Conservation (phyloP, 306 rosid species). For the Cucumis cinereus region DNA sequence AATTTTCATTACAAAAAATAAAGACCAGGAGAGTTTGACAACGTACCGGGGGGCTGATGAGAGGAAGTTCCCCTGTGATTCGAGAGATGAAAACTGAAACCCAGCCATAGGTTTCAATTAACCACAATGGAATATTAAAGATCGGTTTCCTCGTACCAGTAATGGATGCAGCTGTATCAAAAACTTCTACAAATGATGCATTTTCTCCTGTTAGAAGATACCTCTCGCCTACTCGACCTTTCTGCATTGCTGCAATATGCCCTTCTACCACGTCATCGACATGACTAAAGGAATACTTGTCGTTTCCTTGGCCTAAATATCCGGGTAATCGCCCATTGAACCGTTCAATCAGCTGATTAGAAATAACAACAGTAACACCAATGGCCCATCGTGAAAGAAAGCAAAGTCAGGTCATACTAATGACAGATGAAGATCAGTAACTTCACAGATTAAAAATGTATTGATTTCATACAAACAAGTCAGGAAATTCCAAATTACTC, state of each 20-base stretch:
- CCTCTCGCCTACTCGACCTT: constrained; percentile 56
- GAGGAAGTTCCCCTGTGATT: constrained; percentile 59
- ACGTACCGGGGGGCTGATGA: constrained; percentile 84
- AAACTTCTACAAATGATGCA: constrained; percentile 60
- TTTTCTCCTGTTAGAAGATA: constrained; percentile 83
- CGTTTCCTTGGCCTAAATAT: constrained; percentile 60
- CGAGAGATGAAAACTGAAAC: constrained; percentile 39
- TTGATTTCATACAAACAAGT: background rate
- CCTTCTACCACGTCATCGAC: constrained; percentile 82
- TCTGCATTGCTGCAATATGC: constrained; percentile 58
- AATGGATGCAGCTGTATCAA: constrained; percentile 57
- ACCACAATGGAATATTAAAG: constrained; percentile 54
- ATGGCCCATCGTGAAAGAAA: background rate
- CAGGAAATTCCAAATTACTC: background rate
- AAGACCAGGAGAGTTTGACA: constrained; percentile 6
- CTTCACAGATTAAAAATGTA: background rate
- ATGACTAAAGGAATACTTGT: constrained; percentile 63
- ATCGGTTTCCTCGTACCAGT: constrained; percentile 49
- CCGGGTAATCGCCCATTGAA: constrained; percentile 82
- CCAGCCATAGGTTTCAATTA: constrained; percentile 68
- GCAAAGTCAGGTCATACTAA: background rate
- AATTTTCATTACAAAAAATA: background rate
- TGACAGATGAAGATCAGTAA: background rate
- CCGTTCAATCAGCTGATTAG: constrained; percentile 52
- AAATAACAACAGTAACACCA: constrained; percentile 1